These are phyloP conservation scores for Cladophialophora exuberans DNA, from an alignment of 2,329 filamentous ascomycete species.

Conservation along the genomic window DNA sequence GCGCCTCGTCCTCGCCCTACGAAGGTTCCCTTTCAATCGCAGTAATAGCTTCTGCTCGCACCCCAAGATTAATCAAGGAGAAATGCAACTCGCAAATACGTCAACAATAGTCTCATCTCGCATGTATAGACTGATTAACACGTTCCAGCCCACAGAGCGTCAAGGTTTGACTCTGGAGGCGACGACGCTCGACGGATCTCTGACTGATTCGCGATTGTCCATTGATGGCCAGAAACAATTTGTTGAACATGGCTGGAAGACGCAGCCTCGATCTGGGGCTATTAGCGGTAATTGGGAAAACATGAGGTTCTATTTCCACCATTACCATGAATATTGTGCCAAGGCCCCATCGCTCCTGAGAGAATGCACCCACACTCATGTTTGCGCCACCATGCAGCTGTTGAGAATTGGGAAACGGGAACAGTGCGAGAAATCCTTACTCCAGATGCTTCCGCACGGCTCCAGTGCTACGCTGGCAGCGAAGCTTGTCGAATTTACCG, in stretches of 20 bases:
- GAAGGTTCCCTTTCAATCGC: too few relatives aligned
- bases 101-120: too few relatives aligned
- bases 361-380: neutral
- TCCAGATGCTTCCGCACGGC: neutral
- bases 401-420: neutral
- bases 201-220: neutral
- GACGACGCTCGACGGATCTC: neutral
- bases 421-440: neutral
- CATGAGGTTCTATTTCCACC: neutral
- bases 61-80: too few relatives aligned
- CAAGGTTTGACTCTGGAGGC: neutral
- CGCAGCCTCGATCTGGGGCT: too few relatives aligned
- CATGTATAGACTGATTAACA: too few relatives aligned
- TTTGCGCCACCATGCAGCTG: neutral
- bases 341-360: neutral
- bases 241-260: neutral
- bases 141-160: too few relatives aligned
- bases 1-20: too few relatives aligned
- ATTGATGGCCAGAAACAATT: neutral
- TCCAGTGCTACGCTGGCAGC: neutral
- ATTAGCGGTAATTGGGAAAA: neutral
- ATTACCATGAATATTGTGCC: neutral
- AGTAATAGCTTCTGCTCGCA: too few relatives aligned
- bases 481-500: neutral
- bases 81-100: too few relatives aligned